Conservation (phyloP, 1,284 basidiomycete genomes). For the Austropuccinia psidii region DNA sequence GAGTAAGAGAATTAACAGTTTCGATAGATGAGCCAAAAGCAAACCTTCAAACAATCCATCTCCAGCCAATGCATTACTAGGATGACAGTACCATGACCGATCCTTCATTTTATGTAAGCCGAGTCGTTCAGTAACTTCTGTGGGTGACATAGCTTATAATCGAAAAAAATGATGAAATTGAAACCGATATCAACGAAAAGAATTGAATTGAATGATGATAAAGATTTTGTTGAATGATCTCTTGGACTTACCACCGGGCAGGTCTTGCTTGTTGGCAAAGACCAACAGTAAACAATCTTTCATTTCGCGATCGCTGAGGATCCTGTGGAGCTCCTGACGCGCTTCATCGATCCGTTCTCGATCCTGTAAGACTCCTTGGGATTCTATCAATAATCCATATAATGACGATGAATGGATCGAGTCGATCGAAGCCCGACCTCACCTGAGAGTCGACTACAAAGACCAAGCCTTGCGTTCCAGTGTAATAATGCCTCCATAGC, state of each 20-base stretch:
- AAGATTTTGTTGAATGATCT: background rate
- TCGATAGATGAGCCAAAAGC: background rate
- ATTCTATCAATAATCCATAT: too few relatives aligned
- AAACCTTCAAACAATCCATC: conserved; percentile 38
- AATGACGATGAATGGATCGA: background rate
- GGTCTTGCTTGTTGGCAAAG: conserved; percentile 99
- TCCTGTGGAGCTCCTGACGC: conserved; percentile 88
- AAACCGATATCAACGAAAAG: background rate
- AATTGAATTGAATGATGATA: conserved; percentile 9
- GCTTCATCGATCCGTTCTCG: conserved; percentile 93
- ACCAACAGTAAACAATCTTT: conserved; percentile 92
- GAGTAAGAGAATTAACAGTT: background rate
- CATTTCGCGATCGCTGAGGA: conserved; percentile 96
- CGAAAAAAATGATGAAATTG: background rate
- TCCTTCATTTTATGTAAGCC: conserved; percentile 93
- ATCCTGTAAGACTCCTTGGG: too few relatives aligned
- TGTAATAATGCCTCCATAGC: conserved; percentile 89
- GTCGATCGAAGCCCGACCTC: background rate
- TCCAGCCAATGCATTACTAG: conserved; percentile 49
- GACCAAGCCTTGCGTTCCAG: conserved; percentile 57
- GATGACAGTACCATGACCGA: conserved; percentile 97
- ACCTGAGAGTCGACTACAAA: conserved; percentile 57
- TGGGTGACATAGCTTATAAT: conserved; percentile 86
- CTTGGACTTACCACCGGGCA: conserved; percentile 69
- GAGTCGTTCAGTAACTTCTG: conserved; percentile 95